These are phyloP conservation scores for Solanum sejunctum DNA, from an alignment of 257 asterid genomes.

Conservation along the genomic window DNA sequence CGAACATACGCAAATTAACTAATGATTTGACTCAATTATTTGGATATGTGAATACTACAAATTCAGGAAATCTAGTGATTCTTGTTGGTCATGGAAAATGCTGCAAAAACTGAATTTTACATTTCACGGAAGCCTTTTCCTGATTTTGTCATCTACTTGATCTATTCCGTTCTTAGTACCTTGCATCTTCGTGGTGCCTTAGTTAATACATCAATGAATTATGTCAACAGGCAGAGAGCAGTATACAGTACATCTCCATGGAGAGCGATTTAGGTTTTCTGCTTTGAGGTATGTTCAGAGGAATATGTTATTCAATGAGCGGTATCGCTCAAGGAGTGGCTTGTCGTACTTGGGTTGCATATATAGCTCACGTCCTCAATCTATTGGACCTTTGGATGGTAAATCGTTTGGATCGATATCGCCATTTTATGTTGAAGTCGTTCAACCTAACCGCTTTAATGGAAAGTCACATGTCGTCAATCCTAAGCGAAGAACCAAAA, in stretches of 20 bases:
- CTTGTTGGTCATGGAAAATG: neutral
- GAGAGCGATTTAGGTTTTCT: slow-evolving; percentile 17
- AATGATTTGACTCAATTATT: neutral
- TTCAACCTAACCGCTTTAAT: slow-evolving; percentile 10
- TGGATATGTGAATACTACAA: neutral
- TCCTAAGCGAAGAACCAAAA: slow-evolving; percentile 25
- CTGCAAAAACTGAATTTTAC: neutral
- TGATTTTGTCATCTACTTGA: neutral
- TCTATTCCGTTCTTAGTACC: neutral
- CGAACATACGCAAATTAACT: neutral
- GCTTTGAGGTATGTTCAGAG: slow-evolving; percentile 11
- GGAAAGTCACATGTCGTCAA: slow-evolving; percentile 15
- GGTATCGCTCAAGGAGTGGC: slow-evolving; percentile 20
- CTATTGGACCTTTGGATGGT: slow-evolving; percentile 16
- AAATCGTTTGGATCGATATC: slow-evolving; percentile 16
- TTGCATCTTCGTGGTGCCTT: neutral
- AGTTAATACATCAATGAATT: neutral
- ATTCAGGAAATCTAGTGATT: neutral
- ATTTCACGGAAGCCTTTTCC: neutral
- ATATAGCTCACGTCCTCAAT: slow-evolving; percentile 12
- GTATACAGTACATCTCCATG: slow-evolving; percentile 20
- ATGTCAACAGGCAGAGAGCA: slow-evolving; percentile 20
- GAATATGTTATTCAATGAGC: slow-evolving; percentile 17
- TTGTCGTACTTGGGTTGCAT: slow-evolving; percentile 9
- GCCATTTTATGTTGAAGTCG: slow-evolving; percentile 14